Base-by-base conservation (phyloP, 768 basidiomycete species). In the Daedaleopsis nitida region DNA sequence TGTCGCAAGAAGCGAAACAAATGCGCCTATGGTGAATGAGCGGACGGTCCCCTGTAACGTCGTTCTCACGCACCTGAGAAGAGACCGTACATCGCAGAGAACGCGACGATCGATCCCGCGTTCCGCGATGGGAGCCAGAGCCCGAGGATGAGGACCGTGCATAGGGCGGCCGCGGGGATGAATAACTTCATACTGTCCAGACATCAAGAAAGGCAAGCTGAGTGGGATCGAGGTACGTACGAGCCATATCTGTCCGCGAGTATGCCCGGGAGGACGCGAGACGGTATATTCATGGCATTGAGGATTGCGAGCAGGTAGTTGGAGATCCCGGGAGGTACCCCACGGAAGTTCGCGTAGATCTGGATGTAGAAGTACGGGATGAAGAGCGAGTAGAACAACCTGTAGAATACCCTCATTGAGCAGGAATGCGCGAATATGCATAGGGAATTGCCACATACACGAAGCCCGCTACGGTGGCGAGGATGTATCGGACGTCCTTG, bases 291-390 rank as follows among this genome's bases (percentile, higher is more conserved):
- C 24, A 63, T 63, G 5, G 69, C 73, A 54, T 75, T 75, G 55
- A 75, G 67, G 59, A 74, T 72, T 2, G 73, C 65, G 12, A 75
- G 66, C 19, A 74, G 60, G 57, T 74, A 72, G 23, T 63, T 66
- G 5, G 72, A 51, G 37, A 71, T 57, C 37, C 48, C 62, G 32
- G 64, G 51, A 11, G 67, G 37, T 12, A 73, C 70, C 4, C 69
- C 68, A 16, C 67, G 61, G 63, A 66, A 68, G 39, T 61, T 60
- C 5, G 69, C 72, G 60, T 71, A 75, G 19, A 70, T 62, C 63
- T 72, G 65, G 39, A 75, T 72, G 69, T 75, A 75, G 64, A 72
- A 74, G 55, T 71, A 73, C 14, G 74, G 74, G 43, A 73, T 73
- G 67, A 74, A 74, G 23, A 72, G 56, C 13, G 67, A 69, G 59